Conservation (phyloP, 169 alveolate genomes). For the Plasmodium fragile region DNA sequence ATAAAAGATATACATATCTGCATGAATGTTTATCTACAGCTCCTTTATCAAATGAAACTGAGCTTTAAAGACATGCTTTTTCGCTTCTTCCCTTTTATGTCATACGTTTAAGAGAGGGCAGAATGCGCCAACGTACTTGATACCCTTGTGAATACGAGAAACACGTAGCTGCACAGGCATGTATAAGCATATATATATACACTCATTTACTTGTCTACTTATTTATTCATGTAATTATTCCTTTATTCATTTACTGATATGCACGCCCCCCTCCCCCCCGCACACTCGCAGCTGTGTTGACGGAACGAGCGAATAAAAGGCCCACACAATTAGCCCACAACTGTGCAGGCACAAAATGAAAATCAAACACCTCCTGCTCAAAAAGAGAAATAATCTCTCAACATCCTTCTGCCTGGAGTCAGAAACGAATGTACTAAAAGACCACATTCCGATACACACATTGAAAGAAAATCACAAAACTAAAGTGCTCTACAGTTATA, state of each 20-base stretch:
- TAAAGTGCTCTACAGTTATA: constrained; percentile 50
- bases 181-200: background rate
- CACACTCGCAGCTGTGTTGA: background rate
- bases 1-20: background rate
- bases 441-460: constrained; percentile 32
- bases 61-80: background rate
- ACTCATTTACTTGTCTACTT: background rate
- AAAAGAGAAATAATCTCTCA: constrained; percentile 16
- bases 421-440: constrained; percentile 37
- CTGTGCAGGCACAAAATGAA: constrained; percentile 13
- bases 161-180: background rate
- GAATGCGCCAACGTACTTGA: background rate
- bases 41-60: background rate
- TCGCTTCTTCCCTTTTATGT: background rate
- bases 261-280: background rate
- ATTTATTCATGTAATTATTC: too few relatives aligned
- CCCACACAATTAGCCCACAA: background rate
- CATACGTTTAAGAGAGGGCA: background rate
- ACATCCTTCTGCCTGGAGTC: constrained; percentile 45
- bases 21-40: background rate
- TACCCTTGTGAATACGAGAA: background rate
- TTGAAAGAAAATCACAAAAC: constrained; percentile 42
- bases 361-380: constrained; percentile 11
- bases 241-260: background rate
- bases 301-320: background rate